A percentile compares a stretch with the other conserved stretches of the same genome.
Conservation (phyloP, 2,329 filamentous ascomycete species). For the Neopestalotiopsis sp. region DNA sequence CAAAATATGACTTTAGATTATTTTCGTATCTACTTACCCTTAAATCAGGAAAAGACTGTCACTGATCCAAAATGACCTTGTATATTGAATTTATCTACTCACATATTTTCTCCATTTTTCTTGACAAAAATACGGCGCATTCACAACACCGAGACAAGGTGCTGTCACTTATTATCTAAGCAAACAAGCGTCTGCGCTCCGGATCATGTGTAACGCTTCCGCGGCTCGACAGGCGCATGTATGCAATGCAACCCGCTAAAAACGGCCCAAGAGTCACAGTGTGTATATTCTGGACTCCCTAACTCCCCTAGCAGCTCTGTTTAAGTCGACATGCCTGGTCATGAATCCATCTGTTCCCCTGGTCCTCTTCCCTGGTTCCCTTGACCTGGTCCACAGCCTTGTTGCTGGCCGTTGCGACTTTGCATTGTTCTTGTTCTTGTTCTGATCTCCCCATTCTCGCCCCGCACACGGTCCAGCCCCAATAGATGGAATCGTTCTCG, state of each 20-base stretch:
- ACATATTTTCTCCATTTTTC: no score
- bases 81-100: no score
- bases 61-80: no score
- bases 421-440: neutral
- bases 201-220: neutral
- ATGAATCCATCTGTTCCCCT: neutral
- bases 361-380: neutral
- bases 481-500: neutral
- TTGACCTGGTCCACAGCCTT: neutral
- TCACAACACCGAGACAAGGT: no score
- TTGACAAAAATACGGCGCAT: no score
- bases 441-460: neutral
- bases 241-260: neutral
- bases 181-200: neutral
- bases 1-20: no score
- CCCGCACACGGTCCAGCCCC: neutral
- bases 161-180: neutral
- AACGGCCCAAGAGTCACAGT: neutral
- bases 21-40: no score
- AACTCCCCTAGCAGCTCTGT: neutral
- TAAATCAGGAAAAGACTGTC: no score
- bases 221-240: neutral
- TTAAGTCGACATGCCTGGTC: neutral
- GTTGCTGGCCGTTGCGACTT: neutral
- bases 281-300: neutral